A percentile compares a stretch with the other conserved stretches of the same genome.
Conservation (phyloP, 345 rosid species). For the Luvunga scandens region DNA sequence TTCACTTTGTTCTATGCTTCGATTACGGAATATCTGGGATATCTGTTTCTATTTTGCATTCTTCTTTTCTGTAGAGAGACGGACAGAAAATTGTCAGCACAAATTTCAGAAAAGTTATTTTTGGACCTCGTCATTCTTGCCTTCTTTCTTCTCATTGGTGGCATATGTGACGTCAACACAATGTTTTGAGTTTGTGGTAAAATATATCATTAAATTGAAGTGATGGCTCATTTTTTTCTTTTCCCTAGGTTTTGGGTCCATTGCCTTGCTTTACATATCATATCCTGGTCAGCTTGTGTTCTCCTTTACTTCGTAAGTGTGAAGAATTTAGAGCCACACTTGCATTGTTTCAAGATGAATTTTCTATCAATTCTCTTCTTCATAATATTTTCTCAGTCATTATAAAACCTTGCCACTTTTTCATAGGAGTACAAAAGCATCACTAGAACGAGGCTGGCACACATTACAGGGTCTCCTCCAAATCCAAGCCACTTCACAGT, state of each 20-base stretch:
- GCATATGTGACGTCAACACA: neutral
- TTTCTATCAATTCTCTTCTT: neutral
- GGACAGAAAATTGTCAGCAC: neutral
- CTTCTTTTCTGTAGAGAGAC: neutral
- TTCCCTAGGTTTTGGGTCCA: slow-evolving; percentile 86
- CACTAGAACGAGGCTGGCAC: slow-evolving; percentile 67
- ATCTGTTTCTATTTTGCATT: neutral
- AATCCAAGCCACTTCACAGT: slow-evolving; percentile 80
- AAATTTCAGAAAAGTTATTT: neutral
- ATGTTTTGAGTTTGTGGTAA: slow-evolving; percentile 2
- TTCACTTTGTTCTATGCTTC: neutral
- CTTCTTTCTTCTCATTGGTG: neutral
- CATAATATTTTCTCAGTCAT: neutral
- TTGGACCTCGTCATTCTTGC: neutral
- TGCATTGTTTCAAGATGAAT: slow-evolving; percentile 9
- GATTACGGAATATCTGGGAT: neutral
- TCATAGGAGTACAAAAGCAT: slow-evolving; percentile 75
- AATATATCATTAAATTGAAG: neutral
- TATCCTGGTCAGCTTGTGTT: slow-evolving; percentile 62
- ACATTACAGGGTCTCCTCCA: slow-evolving; percentile 47
- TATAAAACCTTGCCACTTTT: neutral
- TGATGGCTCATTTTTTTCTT: slow-evolving; percentile 1
- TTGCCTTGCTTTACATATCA: slow-evolving; percentile 75
- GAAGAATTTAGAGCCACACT: slow-evolving; percentile 5
- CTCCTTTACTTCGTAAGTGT: slow-evolving; percentile 87